These are phyloP conservation scores for Clitopilus passeckerianus DNA, from an alignment of 768 basidiomycete genomes.

Conservation along the genomic window DNA sequence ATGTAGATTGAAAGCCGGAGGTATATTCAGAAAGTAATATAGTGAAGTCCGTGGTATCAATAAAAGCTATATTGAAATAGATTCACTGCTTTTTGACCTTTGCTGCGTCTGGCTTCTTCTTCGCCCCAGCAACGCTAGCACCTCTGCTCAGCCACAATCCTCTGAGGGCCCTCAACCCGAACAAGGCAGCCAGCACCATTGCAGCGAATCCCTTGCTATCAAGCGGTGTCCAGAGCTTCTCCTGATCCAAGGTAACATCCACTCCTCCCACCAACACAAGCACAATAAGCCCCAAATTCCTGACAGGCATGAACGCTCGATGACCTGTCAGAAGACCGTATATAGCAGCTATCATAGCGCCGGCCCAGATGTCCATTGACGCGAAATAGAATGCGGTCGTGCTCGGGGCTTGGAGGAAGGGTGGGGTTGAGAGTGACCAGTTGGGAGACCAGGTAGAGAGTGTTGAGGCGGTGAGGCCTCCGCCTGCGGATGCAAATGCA, in stretches of 20 bases:
- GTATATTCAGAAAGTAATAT: too few species aligned
- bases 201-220: background rate
- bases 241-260: background rate
- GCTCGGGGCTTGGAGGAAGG: conserved; percentile 34
- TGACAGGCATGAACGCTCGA: conserved; percentile 5
- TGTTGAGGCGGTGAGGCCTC: conserved; percentile 38
- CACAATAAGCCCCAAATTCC: conserved; percentile 13
- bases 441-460: conserved; percentile 35
- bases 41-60: too few species aligned
- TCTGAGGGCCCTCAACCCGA: background rate
- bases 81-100: background rate
- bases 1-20: background rate
- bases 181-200: background rate
- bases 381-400: conserved; percentile 23
- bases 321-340: conserved; percentile 6
- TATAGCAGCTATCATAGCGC: conserved; percentile 32
- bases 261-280: background rate
- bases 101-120: background rate
- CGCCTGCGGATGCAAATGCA: conserved; percentile 40
- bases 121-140: background rate
- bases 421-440: conserved; percentile 44
- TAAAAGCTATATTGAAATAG: conserved; percentile 1
- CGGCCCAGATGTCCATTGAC: conserved; percentile 49
- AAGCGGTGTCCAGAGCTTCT: background rate
- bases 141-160: background rate